Evolutionary conservation across 176 grass and related monocot genomes (phyloP).

Genomic region (Zea luxurians): DNA sequence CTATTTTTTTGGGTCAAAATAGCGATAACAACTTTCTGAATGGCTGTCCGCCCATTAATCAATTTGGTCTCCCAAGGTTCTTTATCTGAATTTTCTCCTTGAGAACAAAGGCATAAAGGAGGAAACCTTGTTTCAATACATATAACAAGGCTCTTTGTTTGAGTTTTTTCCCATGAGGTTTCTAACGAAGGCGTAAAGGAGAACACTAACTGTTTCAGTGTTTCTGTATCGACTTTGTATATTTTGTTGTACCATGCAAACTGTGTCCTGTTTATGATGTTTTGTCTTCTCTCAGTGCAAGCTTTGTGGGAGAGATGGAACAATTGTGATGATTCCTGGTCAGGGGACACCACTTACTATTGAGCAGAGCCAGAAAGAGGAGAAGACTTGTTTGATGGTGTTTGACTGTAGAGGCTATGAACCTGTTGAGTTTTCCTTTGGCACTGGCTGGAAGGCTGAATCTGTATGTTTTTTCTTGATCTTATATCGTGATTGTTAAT

Average conservation of each 20-base stretch:
- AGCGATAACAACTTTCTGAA: background rate
- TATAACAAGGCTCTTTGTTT: background rate
- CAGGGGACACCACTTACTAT: slow-evolving; percentile 73
- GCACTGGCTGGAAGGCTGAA: slow-evolving; percentile 80
- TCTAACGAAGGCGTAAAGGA: background rate
- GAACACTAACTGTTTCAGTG: slow-evolving; percentile 8
- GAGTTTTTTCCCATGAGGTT: background rate
- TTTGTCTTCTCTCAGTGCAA: slow-evolving; percentile 79
- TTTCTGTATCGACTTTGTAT: background rate
- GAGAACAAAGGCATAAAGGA: slow-evolving; percentile 5
- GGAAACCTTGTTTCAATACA: background rate
- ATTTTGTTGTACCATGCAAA: slow-evolving; percentile 3
- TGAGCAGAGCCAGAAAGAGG: slow-evolving; percentile 59
- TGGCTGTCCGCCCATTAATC: background rate
- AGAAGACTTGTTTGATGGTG: slow-evolving; percentile 64
- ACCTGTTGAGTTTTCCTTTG: slow-evolving; percentile 80
- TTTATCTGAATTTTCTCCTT: slow-evolving; percentile 7
- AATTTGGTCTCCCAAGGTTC: background rate
- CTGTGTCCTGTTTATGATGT: slow-evolving; percentile 6
- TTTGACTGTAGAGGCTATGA: slow-evolving; percentile 91
- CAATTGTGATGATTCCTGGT: slow-evolving; percentile 81
- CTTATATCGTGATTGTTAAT: slow-evolving; percentile 16
- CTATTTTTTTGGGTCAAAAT: background rate
- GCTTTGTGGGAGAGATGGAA: slow-evolving; percentile 86
- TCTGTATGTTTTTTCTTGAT: slow-evolving; percentile 60